Conservation (phyloP, 139 green algal species). For the Pleodorina starrii region DNA sequence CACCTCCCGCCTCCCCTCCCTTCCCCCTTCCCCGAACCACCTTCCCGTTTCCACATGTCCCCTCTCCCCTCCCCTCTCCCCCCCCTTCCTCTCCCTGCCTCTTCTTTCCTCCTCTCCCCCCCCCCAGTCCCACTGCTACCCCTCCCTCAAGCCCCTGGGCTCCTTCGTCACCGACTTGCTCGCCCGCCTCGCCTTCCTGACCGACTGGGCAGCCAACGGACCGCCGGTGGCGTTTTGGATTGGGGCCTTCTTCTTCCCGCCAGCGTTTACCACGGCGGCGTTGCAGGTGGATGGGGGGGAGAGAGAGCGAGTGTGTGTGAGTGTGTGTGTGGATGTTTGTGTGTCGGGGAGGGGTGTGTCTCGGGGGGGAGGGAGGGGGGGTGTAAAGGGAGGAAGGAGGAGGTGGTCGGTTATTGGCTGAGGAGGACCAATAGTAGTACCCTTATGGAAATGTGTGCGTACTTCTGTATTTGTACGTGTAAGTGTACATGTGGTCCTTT, state of each 20-base stretch:
- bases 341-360: too few relatives aligned
- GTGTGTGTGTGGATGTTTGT: background rate
- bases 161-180: slow-evolving; percentile 72
- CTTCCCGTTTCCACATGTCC: background rate
- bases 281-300: slow-evolving; percentile 57
- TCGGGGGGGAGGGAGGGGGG: too few relatives aligned
- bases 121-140: slow-evolving; percentile 61
- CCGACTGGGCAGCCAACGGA: slow-evolving; percentile 66
- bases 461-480: too few relatives aligned
- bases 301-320: background rate
- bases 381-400: too few relatives aligned
- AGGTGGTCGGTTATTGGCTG: too few relatives aligned
- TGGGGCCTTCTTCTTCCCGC: slow-evolving; percentile 87
- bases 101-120: background rate
- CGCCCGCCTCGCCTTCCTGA: slow-evolving; percentile 64
- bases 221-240: slow-evolving; percentile 78
- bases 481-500: too few relatives aligned
- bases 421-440: too few relatives aligned
- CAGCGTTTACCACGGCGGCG: slow-evolving; percentile 73
- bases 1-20: too few relatives aligned
- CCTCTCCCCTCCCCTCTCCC: background rate
- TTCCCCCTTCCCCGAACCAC: background rate
- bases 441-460: too few relatives aligned
- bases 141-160: slow-evolving; percentile 69
- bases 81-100: background rate